Percentiles rank a stretch among this genome's conserved stretches.
Conservation (phyloP, 2,329 filamentous ascomycete species). For the Proliferodiscus dingleyae region DNA sequence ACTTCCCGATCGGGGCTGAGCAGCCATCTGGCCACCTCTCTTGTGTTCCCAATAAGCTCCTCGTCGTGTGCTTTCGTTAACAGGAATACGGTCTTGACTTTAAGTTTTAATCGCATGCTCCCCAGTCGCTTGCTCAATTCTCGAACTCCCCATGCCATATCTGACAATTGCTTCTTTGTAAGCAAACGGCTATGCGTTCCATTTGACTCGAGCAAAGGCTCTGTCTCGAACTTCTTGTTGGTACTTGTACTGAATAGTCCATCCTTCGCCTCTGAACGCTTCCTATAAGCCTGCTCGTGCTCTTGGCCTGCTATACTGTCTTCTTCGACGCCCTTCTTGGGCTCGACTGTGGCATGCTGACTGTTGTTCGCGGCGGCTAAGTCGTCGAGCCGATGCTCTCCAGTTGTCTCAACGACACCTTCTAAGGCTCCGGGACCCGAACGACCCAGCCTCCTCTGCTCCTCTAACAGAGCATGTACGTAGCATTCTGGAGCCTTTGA, state of each 20-base stretch:
- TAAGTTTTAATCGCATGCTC: slow-evolving; percentile 75
- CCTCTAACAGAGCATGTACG: slow-evolving; percentile 61
- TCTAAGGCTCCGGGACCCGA: slow-evolving; percentile 29
- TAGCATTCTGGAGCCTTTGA: slow-evolving; percentile 52
- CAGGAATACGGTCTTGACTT: slow-evolving; percentile 78
- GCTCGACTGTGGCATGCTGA: slow-evolving; percentile 9
- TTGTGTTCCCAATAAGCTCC: slow-evolving; percentile 69
- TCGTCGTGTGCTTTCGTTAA: slow-evolving; percentile 90
- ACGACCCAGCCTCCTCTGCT: slow-evolving; percentile 38
- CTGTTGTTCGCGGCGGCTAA: too few relatives aligned
- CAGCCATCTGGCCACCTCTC: slow-evolving; percentile 76
- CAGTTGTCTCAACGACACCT: slow-evolving; percentile 25
- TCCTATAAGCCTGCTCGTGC: slow-evolving; percentile 53
- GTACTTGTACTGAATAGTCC: not conserved
- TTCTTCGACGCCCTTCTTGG: slow-evolving; percentile 4
- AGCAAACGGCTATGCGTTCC: slow-evolving; percentile 62
- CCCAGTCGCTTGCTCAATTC: slow-evolving; percentile 83
- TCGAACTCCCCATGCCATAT: slow-evolving; percentile 95
- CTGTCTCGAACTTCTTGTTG: not conserved
- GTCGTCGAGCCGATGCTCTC: slow-evolving; percentile 12
- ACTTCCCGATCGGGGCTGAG: slow-evolving; percentile 63
- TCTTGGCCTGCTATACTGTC: slow-evolving; percentile 40
- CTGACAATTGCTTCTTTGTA: slow-evolving; percentile 89
- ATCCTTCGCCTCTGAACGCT: slow-evolving; percentile 18
- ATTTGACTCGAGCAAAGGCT: not conserved